A percentile compares a stretch with the other conserved stretches of the same genome.
Conservation (phyloP, 257 asterid genomes). For the Striga asiatica region DNA sequence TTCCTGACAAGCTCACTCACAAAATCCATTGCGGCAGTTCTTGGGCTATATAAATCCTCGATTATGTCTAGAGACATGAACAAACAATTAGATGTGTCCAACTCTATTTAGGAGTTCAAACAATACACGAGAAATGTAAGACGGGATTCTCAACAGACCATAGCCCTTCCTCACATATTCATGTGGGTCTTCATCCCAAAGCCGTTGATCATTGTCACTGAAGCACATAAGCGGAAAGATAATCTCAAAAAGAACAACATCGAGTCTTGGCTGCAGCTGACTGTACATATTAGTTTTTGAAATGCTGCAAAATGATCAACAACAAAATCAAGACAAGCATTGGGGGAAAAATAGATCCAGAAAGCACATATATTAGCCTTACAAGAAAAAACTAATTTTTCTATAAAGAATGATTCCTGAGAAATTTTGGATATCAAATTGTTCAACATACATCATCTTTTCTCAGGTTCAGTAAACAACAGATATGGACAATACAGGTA, state of each 20-base stretch:
- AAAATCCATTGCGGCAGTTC: slow-evolving; percentile 99
- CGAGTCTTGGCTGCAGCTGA: slow-evolving; percentile 81
- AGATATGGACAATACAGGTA: not conserved
- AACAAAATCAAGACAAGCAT: not conserved
- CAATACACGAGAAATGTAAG: not conserved
- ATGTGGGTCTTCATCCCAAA: slow-evolving; percentile 98
- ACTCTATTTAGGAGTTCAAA: slow-evolving; percentile 1
- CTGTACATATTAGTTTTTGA: slow-evolving; percentile 76
- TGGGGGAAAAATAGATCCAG: too few species aligned
- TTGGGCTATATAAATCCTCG: slow-evolving; percentile 94
- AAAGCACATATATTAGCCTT: too few species aligned
- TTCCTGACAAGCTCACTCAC: slow-evolving; percentile 95
- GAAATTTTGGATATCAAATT: not conserved
- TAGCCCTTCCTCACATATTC: slow-evolving; percentile 99
- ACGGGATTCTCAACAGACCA: slow-evolving; percentile 37
- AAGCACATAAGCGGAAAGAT: slow-evolving; percentile 98
- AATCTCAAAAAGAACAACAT: slow-evolving; percentile 79
- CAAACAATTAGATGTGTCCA: slow-evolving; percentile 3
- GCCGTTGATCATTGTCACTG: slow-evolving; percentile 80
- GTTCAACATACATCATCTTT: not conserved
- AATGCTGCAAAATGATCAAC: slow-evolving; percentile 44
- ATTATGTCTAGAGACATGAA: slow-evolving; percentile 51
- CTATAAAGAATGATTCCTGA: not conserved
- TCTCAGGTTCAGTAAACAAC: not conserved
- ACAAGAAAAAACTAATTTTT: not conserved